These are phyloP conservation scores for Alisma plantagoaquatica DNA, from an alignment of 106 monocot genomes.

Conservation along the genomic window DNA sequence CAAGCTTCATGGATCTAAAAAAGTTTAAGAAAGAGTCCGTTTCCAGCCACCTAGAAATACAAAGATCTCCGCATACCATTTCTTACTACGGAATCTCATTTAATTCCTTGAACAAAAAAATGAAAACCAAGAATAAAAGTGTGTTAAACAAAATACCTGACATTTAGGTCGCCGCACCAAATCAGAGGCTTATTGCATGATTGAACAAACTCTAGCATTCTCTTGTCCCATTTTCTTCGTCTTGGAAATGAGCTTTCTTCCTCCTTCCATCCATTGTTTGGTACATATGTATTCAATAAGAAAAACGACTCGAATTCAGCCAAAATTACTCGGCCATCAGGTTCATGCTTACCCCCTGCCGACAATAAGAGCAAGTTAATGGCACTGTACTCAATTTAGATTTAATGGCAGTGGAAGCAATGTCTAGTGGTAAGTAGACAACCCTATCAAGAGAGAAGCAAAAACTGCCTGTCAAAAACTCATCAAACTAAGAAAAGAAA, in stretches of 20 bases:
- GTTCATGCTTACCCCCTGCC: slow-evolving; percentile 86
- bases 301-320: slow-evolving; percentile 87
- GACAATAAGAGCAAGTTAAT: slow-evolving; percentile 10
- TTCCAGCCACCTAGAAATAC: background rate
- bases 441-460: too few relatives aligned
- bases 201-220: slow-evolving; percentile 85
- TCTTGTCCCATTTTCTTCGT: slow-evolving; percentile 97
- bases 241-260: slow-evolving; percentile 90
- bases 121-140: too few relatives aligned
- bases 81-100: too few relatives aligned
- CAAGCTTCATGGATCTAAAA: background rate
- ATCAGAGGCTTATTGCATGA: slow-evolving; percentile 67
- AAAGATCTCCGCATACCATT: background rate
- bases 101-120: too few relatives aligned
- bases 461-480: too few relatives aligned
- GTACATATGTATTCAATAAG: slow-evolving; percentile 81
- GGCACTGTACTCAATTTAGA: too few relatives aligned
- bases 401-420: too few relatives aligned
- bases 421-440: too few relatives aligned
- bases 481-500: too few relatives aligned
- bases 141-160: slow-evolving; percentile 49
- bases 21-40: background rate
- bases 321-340: slow-evolving; percentile 91
- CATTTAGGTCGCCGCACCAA: slow-evolving; percentile 98
- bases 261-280: slow-evolving; percentile 98